phyloP scores from a whole-genome alignment of 106 monocot genomes.

The Dendrobium huoshanense region DNA sequence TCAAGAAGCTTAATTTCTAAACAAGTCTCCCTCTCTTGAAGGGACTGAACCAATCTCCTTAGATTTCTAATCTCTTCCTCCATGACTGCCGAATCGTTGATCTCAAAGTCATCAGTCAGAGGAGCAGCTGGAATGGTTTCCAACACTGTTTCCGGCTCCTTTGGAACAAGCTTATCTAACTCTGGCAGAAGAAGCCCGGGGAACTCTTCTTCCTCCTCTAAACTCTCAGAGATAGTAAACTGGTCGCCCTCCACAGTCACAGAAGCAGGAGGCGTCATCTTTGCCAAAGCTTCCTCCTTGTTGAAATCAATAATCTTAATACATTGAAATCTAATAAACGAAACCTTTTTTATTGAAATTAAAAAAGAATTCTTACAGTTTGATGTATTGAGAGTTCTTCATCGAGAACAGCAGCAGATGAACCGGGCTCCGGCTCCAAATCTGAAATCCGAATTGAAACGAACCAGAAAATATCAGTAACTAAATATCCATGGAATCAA shows the following conservation, averaged over 20 bases:
- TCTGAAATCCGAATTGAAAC: neutral
- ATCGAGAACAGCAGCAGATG: constrained; percentile 6
- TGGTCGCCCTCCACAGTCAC: neutral
- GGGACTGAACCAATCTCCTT: constrained; percentile 24
- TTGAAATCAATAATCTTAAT: neutral
- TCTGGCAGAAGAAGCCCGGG: constrained; percentile 10
- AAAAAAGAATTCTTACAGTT: constrained; percentile 22
- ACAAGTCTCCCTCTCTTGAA: constrained; percentile 37
- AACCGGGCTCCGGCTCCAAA: neutral
- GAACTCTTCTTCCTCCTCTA: constrained; percentile 11
- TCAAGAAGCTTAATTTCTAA: constrained; percentile 51
- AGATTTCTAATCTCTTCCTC: constrained; percentile 42
- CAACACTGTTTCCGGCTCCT: constrained; percentile 9
- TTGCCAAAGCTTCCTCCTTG: constrained; percentile 27
- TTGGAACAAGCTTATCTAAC: constrained; percentile 10
- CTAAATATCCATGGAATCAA: neutral
- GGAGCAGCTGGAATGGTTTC: neutral
- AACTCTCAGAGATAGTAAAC: neutral
- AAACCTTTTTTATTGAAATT: neutral
- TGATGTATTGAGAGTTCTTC: constrained; percentile 15
- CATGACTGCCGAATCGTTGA: constrained; percentile 6
- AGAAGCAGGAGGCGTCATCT: constrained; percentile 9
- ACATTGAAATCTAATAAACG: neutral
- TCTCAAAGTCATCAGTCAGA: neutral
- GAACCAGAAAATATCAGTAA: neutral